phyloP scores from a whole-genome alignment of 73 alveolate genomes.

The Stentor roeselii region DNA sequence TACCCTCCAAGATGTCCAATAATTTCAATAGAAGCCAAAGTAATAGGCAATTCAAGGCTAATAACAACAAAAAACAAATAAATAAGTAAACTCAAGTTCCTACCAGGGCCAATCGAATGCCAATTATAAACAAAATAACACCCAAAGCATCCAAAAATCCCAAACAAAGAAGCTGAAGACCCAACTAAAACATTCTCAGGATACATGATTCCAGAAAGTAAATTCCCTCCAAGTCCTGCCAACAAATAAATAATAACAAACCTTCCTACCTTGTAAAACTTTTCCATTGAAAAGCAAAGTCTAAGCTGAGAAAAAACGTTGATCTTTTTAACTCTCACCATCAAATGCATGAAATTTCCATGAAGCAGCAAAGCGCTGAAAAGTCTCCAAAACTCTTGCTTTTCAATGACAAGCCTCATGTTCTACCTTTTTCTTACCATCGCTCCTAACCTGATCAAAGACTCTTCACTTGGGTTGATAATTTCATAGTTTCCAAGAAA shows the following conservation, averaged over 20 bases:
- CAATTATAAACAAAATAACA: slow-evolving; percentile 21
- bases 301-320: slow-evolving; percentile 5
- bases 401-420: not conserved
- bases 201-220: not conserved
- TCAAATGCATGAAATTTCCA: slow-evolving; percentile 4
- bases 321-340: not conserved
- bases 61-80: slow-evolving; percentile 13
- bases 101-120: slow-evolving; percentile 17
- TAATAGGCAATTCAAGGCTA: not conserved
- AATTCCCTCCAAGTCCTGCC: slow-evolving; percentile 13
- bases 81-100: slow-evolving; percentile 6
- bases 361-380: not conserved
- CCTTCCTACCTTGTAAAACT: not conserved
- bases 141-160: slow-evolving; percentile 11
- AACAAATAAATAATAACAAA: not conserved
- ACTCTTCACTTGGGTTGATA: not conserved
- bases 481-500: not conserved
- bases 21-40: not conserved
- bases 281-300: slow-evolving; percentile 6
- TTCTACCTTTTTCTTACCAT: not conserved
- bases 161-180: slow-evolving; percentile 19
- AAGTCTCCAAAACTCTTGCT: not conserved
- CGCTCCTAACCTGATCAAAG: not conserved
- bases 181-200: not conserved
- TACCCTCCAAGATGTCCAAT: slow-evolving; percentile 15